Base-by-base conservation (phyloP, 495 filamentous ascomycete genomes). In the Astrothelium macrocarpum region DNA sequence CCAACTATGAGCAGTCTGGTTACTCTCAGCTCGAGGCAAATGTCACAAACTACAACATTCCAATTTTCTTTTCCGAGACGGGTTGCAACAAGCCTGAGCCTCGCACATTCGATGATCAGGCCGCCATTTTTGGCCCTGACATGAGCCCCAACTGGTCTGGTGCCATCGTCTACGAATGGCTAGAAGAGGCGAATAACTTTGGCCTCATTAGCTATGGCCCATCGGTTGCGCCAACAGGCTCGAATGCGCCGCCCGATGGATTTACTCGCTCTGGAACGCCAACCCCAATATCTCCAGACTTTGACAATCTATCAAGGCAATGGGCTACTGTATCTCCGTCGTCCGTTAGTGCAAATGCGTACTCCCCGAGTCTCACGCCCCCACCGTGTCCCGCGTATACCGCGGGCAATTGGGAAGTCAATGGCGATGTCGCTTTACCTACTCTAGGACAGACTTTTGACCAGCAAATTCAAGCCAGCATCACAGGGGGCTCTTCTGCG, bases 91-190 rank as follows among this genome's bases (percentile, higher is more conserved):
- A 77, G 16, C 80, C 82, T 3, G 69, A 72, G 7, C 90, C 90
- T 1, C 84, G 91, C 46, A 78, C 79, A 0, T 96, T 94, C 66
- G 79, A 81, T 14, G 91, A 96, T 71, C 90, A 94, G 70, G 74
- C 76, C 7, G 82, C 88, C 56, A 90, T 96, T 64, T 85, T 95
- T 67, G 87, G 88, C 56, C 60, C 73, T 1, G 72, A 88, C 2
- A 95, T 96, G 91, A 73, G 75, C 7, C 73, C 77, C 61, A 82
- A 85, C 62, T 96, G 90, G 89, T 91, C 87, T 31, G 91, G 91
- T 62, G 78, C 87, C 34, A 91, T 95, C 63, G 78, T 93, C 66
- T 95, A 95, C 74, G 90, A 96, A 73, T 96, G 90, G 90, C 88
- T 96, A 62, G 75, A 91, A 71, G 91, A 95, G 73, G 77, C 81